phyloP scores from a whole-genome alignment of 2,329 filamentous ascomycete species.

The Nannizziopsis barbatae region DNA sequence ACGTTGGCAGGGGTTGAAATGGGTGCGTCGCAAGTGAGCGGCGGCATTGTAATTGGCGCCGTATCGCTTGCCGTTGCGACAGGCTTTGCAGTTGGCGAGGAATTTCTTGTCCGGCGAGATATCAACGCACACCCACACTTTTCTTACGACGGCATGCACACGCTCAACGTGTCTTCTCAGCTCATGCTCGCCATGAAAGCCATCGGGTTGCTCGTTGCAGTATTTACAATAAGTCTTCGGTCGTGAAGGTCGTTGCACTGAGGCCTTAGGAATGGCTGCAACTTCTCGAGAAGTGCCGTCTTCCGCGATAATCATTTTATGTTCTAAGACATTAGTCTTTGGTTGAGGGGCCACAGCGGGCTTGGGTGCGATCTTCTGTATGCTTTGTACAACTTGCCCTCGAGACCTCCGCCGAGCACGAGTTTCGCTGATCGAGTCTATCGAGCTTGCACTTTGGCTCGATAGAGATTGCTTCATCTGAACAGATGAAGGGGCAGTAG shows the following conservation, averaged over 20 bases:
- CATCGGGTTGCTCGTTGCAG: conserved; percentile 62
- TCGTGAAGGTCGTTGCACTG: conserved; percentile 55
- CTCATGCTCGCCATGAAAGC: conserved; percentile 80
- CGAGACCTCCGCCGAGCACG: conserved; percentile 38
- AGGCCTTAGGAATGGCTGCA: conserved; percentile 44
- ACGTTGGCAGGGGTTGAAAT: conserved; percentile 63
- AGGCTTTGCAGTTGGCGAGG: conserved; percentile 73
- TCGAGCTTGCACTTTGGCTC: conserved; percentile 36
- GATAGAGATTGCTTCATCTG: conserved; percentile 44
- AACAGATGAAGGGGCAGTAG: conserved; percentile 30
- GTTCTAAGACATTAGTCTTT: conserved; percentile 26
- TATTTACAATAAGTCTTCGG: conserved; percentile 58
- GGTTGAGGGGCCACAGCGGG: conserved; percentile 26
- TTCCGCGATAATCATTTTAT: conserved; percentile 42
- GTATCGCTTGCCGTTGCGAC: conserved; percentile 64
- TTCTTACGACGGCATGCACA: conserved; percentile 52
- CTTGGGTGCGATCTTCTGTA: conserved; percentile 43
- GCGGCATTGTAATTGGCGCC: conserved; percentile 91
- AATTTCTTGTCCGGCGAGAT: conserved; percentile 50
- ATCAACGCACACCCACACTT: conserved; percentile 54
- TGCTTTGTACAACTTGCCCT: conserved; percentile 39
- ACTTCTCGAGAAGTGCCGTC: conserved; percentile 47
- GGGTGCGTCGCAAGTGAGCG: conserved; percentile 74
- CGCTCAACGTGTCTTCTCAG: conserved; percentile 56
- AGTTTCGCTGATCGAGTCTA: conserved; percentile 32